Evolutionary conservation across 768 basidiomycete species (phyloP), one percentile per base, ranked within the genome.

Genomic region (Cubamyces lactineus): DNA sequence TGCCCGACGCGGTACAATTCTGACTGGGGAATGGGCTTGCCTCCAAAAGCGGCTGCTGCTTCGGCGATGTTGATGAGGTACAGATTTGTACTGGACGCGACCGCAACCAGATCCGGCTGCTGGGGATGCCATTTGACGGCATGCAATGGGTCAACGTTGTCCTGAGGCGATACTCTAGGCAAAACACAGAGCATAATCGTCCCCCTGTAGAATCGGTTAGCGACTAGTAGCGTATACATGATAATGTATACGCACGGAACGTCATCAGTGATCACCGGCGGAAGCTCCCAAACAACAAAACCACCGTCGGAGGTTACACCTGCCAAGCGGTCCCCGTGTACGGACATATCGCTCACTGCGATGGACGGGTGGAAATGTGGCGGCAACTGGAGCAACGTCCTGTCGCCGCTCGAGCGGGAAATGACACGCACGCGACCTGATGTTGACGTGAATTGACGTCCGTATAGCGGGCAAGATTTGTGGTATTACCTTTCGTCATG

Each of bases 71-170:
- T 90, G 70, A 94, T 81, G 42, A 93, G 76, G 74, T 87, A 92
- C 67, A 94, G 80, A 67, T 84, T 86, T 58, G 81, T 84, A 66
- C 88, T 87, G 0, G 90, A 91, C 19, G 92, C 92, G n/a, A 94
- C 87, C 3, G 92, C 92, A 46, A 94, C 79, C 11, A 84, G 87
- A 70, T 92, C 88, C 2, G 84, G 80, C 59, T 93, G 86, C 72
- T 89, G 91, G 13, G 92, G 89, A 67, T 94, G 90, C 92, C 92
- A 94, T 72, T 93, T 93, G 60, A 94, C 92, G 13, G 89, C 84
- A 65, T 89, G 89, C 30, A 94, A 79, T 24, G 86, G 84, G 49
- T 89, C 85, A 17, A 74, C 70, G 55, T 82, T 80, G 30, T 78
- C 76, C 9, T 87, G 79, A 11, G 92, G 89, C 39, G 82, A 80